Conservation (phyloP, 129 eudicot genomes). For the Pittosporum tobira region DNA sequence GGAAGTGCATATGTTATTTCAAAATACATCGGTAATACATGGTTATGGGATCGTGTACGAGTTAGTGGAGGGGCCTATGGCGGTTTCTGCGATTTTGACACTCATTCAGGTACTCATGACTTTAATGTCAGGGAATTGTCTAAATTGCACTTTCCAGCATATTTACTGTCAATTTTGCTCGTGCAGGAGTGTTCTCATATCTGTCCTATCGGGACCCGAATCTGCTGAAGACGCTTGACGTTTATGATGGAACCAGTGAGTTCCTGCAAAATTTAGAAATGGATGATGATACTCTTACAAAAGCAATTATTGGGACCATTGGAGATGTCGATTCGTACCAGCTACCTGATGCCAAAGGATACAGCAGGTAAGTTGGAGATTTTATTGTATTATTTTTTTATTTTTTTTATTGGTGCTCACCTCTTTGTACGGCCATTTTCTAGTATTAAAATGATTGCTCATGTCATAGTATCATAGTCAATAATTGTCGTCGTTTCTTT, state of each 20-base stretch:
- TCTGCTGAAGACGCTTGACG: slow-evolving; percentile 85
- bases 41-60: slow-evolving; percentile 99
- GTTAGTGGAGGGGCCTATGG: slow-evolving; percentile 99
- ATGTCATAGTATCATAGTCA: background rate
- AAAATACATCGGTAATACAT: slow-evolving; percentile 65
- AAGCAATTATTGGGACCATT: slow-evolving; percentile 96
- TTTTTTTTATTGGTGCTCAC: too few species aligned
- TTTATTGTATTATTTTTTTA: background rate
- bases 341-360: slow-evolving; percentile 97
- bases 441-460: background rate
- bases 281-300: slow-evolving; percentile 86
- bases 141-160: slow-evolving; percentile 1
- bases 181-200: slow-evolving; percentile 85
- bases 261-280: slow-evolving; percentile 70
- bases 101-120: slow-evolving; percentile 65
- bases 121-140: background rate
- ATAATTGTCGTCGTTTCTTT: slow-evolving; percentile 10
- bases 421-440: too few species aligned
- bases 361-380: slow-evolving; percentile 58
- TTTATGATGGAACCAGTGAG: slow-evolving; percentile 80
- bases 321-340: slow-evolving; percentile 97
- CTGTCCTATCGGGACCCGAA: slow-evolving; percentile 97
- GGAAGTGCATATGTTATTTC: slow-evolving; percentile 98
- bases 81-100: slow-evolving; percentile 91
- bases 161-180: slow-evolving; percentile 2